phyloP scores from a whole-genome alignment of 768 basidiomycete genomes.

The Podaxis mareebaensis region DNA sequence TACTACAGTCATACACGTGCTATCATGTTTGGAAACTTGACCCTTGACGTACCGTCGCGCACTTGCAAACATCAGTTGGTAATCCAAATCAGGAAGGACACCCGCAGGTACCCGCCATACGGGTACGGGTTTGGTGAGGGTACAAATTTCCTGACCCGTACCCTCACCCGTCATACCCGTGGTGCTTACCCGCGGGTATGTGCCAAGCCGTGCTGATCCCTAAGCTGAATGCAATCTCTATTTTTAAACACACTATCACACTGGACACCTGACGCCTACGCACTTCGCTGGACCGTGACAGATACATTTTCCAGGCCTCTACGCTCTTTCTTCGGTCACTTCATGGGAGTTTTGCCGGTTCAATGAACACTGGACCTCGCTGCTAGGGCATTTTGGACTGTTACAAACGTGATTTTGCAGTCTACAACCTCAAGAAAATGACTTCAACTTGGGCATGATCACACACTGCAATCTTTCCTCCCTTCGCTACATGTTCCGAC shows the following conservation, averaged over 20 bases:
- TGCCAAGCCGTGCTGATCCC: no score
- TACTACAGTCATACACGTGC: no score
- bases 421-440: not conserved
- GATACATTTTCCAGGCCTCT: not conserved
- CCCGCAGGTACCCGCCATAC: not conserved
- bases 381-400: not conserved
- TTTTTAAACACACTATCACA: not conserved
- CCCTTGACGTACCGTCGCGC: no score
- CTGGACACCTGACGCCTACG: constrained; percentile 5
- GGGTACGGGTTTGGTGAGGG: constrained; percentile 17
- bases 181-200: not conserved
- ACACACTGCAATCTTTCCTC: not conserved
- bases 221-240: not conserved
- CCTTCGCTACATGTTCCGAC: not conserved
- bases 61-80: no score
- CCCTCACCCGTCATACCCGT: constrained; percentile 15
- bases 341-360: constrained; percentile 3
- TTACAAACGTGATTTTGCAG: not conserved
- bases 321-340: constrained; percentile 7
- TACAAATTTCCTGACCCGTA: constrained; percentile 9
- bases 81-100: no score
- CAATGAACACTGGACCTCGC: not conserved
- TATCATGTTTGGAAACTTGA: no score
- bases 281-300: not conserved
- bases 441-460: constrained; percentile 5